phyloP scores from a whole-genome alignment of 2,329 filamentous ascomycete species.

The Aspergillus oerlinghausenensis region DNA sequence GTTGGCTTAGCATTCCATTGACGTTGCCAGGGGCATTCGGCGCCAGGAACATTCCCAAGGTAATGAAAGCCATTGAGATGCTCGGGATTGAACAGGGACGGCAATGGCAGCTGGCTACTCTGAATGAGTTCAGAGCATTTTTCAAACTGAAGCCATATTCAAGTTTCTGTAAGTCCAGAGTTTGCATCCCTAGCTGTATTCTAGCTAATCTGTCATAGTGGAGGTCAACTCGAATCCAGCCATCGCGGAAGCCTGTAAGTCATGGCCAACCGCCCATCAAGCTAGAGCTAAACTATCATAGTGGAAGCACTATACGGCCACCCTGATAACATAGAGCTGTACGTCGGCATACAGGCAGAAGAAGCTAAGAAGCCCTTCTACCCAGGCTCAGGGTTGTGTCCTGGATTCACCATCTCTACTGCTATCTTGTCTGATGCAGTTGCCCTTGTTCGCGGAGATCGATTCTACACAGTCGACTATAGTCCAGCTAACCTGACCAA shows the following conservation, averaged over 20 bases:
- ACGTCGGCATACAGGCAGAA: slow-evolving; percentile 5
- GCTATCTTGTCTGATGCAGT: slow-evolving; percentile 5
- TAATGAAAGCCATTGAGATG: slow-evolving; percentile 5
- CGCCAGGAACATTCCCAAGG: slow-evolving; percentile 1
- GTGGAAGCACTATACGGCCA: slow-evolving; percentile 5
- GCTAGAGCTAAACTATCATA: background rate
- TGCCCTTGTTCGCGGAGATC: slow-evolving; percentile 4
- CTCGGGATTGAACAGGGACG: slow-evolving; percentile 6
- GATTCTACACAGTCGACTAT: slow-evolving; percentile 7
- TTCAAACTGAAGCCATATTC: slow-evolving; percentile 7
- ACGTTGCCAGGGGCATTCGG: slow-evolving; percentile 3
- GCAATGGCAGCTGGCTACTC: background rate
- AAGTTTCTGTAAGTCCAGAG: slow-evolving; percentile 1
- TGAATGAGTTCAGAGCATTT: slow-evolving; percentile 6
- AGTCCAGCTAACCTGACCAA: slow-evolving; percentile 4
- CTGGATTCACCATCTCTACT: slow-evolving; percentile 4
- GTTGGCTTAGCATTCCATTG: background rate
- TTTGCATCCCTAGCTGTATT: no score
- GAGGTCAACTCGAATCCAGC: slow-evolving; percentile 4
- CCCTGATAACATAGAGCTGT: slow-evolving; percentile 6
- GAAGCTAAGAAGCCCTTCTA: slow-evolving; percentile 5
- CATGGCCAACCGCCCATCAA: background rate
- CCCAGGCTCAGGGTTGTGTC: slow-evolving; percentile 6
- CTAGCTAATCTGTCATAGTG: background rate
- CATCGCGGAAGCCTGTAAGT: slow-evolving; percentile 1